phyloP scores from a whole-genome alignment of 2,329 filamentous ascomycete genomes.

The Monilinia vaccinii-corymbosi region DNA sequence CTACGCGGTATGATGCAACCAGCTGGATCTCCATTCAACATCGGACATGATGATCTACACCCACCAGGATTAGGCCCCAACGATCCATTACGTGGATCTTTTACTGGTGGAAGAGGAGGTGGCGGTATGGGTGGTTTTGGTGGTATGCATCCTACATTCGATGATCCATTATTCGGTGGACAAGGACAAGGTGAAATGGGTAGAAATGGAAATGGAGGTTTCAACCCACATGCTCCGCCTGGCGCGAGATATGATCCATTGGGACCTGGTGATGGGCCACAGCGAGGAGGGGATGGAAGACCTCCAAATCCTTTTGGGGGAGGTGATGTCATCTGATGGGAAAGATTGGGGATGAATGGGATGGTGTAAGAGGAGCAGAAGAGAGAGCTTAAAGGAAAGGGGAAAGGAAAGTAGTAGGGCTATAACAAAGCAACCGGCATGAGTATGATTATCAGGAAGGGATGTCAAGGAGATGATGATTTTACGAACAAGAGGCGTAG shows the following conservation, averaged over 20 bases:
- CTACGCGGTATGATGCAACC: conserved; percentile 38
- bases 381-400: not conserved
- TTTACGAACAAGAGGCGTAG: no score
- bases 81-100: conserved; percentile 65
- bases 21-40: conserved; percentile 49
- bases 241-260: conserved; percentile 89
- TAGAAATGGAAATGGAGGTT: conserved; percentile 35
- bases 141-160: conserved; percentile 89
- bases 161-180: conserved; percentile 75
- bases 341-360: no score
- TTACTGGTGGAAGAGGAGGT: conserved; percentile 50
- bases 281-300: conserved; percentile 35
- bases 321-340: conserved; percentile 43
- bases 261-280: conserved; percentile 56
- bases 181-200: conserved; percentile 25
- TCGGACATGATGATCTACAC: conserved; percentile 82
- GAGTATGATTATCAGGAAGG: no score
- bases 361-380: not conserved
- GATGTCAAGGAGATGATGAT: no score
- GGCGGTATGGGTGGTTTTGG: conserved; percentile 49
- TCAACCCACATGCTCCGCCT: conserved; percentile 67
- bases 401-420: no score
- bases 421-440: no score
- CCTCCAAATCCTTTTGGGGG: conserved; percentile 51
- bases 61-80: conserved; percentile 77